Conservation (phyloP, 768 basidiomycete species). For the Leccinum truebloodii region DNA sequence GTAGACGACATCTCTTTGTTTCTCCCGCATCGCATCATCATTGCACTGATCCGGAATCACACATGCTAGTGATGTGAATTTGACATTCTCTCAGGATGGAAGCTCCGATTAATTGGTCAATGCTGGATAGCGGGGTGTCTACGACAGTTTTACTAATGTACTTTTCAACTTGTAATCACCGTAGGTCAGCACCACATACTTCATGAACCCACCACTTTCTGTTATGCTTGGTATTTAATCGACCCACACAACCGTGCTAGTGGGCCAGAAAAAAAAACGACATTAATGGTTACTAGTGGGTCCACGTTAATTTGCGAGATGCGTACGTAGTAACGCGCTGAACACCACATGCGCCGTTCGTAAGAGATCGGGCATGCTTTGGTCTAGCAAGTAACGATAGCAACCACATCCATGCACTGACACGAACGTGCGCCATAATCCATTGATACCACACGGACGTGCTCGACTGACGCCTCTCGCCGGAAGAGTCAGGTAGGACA, state of each 20-base stretch:
- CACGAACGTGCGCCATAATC: too few relatives aligned
- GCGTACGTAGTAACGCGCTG: background rate
- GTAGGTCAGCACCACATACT: background rate
- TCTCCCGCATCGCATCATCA: background rate
- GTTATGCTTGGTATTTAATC: background rate
- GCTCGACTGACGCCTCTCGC: too few relatives aligned
- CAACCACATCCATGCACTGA: too few relatives aligned
- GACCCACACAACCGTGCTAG: background rate
- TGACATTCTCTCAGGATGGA: background rate
- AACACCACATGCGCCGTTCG: background rate
- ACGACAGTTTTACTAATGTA: background rate
- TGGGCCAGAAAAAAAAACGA: background rate
- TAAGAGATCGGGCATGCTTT: too few relatives aligned
- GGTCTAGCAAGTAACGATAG: background rate
- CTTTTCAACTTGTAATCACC: slow-evolving; percentile 3
- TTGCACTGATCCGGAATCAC: background rate
- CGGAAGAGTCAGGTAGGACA: too few relatives aligned
- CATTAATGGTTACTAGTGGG: background rate
- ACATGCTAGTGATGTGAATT: background rate
- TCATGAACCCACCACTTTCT: background rate
- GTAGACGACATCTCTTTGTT: slow-evolving; percentile 3
- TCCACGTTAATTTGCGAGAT: background rate
- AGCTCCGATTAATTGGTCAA: background rate
- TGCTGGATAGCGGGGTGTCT: background rate
- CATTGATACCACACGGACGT: too few relatives aligned